Base-by-base conservation (phyloP, 768 basidiomycete genomes). In the Lactarius indigo region DNA sequence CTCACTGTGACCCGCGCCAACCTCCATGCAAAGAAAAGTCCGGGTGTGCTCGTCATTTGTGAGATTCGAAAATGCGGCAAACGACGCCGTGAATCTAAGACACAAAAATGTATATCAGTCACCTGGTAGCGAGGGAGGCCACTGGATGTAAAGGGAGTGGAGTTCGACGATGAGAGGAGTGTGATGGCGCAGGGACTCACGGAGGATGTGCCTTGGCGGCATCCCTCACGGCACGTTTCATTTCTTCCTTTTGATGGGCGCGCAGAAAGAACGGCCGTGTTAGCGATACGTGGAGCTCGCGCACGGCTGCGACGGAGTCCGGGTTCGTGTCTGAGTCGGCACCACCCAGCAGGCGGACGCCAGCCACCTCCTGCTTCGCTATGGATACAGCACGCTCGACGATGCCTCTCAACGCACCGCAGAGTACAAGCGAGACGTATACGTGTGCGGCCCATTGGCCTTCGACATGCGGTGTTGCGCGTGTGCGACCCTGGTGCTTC, bases 401-500 rank as follows among this genome's bases (percentile, higher is more conserved):
- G 15, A 87, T 68, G 30, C 76, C 75, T 68, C 79, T 76, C 56
- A 92, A 76, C 17, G 77, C 69, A 23, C 73, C 78, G 57, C 78
- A 75, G 33, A 89, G 70, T 61, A 74, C 69, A 73, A 96, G 72
- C 0, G 88, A 84, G 13, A 93, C 79, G 73, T 90, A 96, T 61
- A 95, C 82, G 77, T 96, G 86, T 5, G 89, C 81, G 1, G 88
- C 87, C 74, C 85, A 96, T 73, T 96, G 94, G 0, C 96, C 96
- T 15, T 93, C 90, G 5, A 94, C 86, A 73, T 93, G 92, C 2
- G 93, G 92, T 1, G 80, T 81, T 0, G 86, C 80, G 35, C 96
- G 85, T 57, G 79, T 80, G 35, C 95, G 85, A 17, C 96, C 96
- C 79, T 96, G 94, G 74, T 97, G 95, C 18, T 85, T 77, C 3